These are phyloP conservation scores for Fusarium dlaminii DNA, from an alignment of 2,329 filamentous ascomycete genomes.

Conservation along the genomic window DNA sequence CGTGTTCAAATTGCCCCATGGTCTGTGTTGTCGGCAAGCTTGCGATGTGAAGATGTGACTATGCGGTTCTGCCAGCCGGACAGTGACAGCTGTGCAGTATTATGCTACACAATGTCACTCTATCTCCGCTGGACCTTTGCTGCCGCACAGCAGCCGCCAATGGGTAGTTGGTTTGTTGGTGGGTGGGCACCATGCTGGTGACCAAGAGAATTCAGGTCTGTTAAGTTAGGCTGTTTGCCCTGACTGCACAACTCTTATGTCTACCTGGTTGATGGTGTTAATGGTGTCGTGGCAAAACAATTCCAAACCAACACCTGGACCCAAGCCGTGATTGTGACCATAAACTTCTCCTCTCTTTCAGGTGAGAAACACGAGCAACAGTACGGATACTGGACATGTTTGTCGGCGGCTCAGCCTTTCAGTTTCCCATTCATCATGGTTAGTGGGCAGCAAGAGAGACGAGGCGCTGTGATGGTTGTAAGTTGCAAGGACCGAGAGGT, in stretches of 20 bases:
- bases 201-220: constrained; percentile 4
- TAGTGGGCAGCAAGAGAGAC: constrained; percentile 19
- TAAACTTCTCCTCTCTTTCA: constrained; percentile 11
- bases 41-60: constrained; percentile 36
- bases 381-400: constrained; percentile 13
- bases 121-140: constrained; percentile 13
- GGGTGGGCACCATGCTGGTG: constrained; percentile 21
- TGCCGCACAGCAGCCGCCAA: constrained; percentile 17
- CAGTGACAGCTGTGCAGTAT: constrained; percentile 34
- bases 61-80: constrained; percentile 20
- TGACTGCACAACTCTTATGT: not conserved
- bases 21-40: constrained; percentile 20
- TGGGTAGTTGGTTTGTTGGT: constrained; percentile 13
- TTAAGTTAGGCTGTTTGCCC: constrained; percentile 8
- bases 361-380: constrained; percentile 4
- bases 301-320: constrained; percentile 29
- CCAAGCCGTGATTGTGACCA: constrained; percentile 21
- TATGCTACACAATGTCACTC: constrained; percentile 37
- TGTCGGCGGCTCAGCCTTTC: constrained; percentile 29
- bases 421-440: constrained; percentile 13
- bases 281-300: constrained; percentile 17
- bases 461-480: constrained; percentile 39
- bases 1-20: constrained; percentile 6
- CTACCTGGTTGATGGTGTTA: not conserved
- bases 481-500: constrained; percentile 28